Evolutionary conservation across 2,329 filamentous ascomycete genomes (phyloP).

Genomic region (Xylariales sp.): DNA sequence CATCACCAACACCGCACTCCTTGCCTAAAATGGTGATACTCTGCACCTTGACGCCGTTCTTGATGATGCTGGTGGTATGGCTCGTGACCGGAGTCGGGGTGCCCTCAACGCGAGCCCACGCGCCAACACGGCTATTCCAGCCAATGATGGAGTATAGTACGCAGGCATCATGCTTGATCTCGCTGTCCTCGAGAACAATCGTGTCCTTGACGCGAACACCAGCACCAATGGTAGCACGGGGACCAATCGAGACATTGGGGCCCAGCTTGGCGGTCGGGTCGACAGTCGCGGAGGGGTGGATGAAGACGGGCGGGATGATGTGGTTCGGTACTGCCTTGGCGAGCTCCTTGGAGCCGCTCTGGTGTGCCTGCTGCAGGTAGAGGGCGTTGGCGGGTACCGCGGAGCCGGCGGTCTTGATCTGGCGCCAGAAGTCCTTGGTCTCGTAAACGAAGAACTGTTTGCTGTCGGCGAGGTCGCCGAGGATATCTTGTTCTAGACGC

Average conservation of each 20-base stretch:
- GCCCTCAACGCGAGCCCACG: slow-evolving; percentile 97
- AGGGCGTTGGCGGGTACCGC: slow-evolving; percentile 95
- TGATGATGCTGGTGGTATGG: slow-evolving; percentile 91
- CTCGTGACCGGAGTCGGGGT: slow-evolving; percentile 82
- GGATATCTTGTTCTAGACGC: slow-evolving; percentile 92
- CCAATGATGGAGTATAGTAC: slow-evolving; percentile 95
- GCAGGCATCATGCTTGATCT: slow-evolving; percentile 96
- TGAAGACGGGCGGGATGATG: slow-evolving; percentile 88
- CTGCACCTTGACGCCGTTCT: slow-evolving; percentile 98
- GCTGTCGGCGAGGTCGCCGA: slow-evolving; percentile 91
- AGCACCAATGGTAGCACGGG: slow-evolving; percentile 77
- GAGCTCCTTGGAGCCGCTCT: slow-evolving; percentile 76
- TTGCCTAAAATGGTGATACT: slow-evolving; percentile 97
- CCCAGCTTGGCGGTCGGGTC: slow-evolving; percentile 95
- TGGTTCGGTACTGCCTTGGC: slow-evolving; percentile 71
- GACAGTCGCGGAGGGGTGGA: slow-evolving; percentile 85
- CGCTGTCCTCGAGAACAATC: slow-evolving; percentile 89
- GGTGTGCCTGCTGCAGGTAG: slow-evolving; percentile 91
- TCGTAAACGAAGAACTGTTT: slow-evolving; percentile 98
- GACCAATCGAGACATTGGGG: slow-evolving; percentile 92
- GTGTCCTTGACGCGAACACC: slow-evolving; percentile 93
- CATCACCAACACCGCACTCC: slow-evolving; percentile 89
- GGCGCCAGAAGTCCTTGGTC: slow-evolving; percentile 98
- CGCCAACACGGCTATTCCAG: slow-evolving; percentile 91
- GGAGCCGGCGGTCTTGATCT: slow-evolving; percentile 98